phyloP scores from a whole-genome alignment of 2,329 filamentous ascomycete genomes.

The Penicillium digitatum region DNA sequence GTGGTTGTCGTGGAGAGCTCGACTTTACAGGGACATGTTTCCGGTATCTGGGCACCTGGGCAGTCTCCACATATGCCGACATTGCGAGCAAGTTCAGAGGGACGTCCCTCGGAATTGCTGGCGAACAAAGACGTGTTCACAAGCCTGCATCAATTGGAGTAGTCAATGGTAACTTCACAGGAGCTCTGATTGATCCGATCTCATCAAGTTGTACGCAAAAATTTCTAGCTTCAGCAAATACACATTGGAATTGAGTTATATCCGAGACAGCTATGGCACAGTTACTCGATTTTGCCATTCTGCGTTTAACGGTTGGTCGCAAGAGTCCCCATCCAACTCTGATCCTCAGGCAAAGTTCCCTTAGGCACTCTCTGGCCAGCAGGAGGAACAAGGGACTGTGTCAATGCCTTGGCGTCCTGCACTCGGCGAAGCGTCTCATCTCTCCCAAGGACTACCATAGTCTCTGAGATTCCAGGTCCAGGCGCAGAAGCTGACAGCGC shows the following conservation, averaged over 20 bases:
- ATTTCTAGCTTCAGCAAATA: neutral
- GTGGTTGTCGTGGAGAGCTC: neutral
- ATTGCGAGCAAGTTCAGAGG: neutral
- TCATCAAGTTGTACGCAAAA: neutral
- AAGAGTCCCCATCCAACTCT: constrained; percentile 36
- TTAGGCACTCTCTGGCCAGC: constrained; percentile 20
- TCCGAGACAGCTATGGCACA: constrained; percentile 1
- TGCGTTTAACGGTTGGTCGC: constrained; percentile 11
- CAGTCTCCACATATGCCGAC: neutral
- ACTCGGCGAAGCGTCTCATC: constrained; percentile 48
- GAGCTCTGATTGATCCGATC: neutral
- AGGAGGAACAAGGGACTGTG: constrained; percentile 19
- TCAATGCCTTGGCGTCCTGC: constrained; percentile 38
- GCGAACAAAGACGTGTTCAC: neutral
- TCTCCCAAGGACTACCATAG: constrained; percentile 55
- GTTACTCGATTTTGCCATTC: neutral
- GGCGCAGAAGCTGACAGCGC: constrained; percentile 51
- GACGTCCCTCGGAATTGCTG: constrained; percentile 2
- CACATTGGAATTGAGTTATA: neutral
- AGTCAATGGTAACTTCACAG: neutral
- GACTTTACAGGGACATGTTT: neutral
- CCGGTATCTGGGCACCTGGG: neutral
- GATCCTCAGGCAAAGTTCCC: constrained; percentile 22
- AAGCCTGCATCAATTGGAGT: neutral
- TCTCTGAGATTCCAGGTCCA: constrained; percentile 52